A percentile compares a stretch with the other conserved stretches of the same genome.
These are phyloP conservation scores for Drechslerella coelobrocha DNA, from an alignment of 2,329 filamentous ascomycete genomes.

Conservation along the genomic window DNA sequence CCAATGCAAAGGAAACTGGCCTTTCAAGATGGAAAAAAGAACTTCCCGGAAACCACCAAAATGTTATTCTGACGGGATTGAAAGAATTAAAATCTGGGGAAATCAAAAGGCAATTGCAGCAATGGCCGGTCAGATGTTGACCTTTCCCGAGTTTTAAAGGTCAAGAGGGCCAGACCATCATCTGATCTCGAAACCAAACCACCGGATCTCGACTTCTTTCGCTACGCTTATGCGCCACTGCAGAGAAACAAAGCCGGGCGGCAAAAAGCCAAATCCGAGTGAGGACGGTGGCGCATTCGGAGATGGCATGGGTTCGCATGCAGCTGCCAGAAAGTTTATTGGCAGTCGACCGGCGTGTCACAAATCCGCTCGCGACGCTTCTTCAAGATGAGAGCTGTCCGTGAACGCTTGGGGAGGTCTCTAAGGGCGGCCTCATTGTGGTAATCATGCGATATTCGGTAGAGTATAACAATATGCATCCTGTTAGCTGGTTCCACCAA, in stretches of 20 bases:
- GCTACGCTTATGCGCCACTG: constrained; percentile 1
- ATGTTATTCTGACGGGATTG: too few relatives aligned
- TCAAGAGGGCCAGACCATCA: constrained; percentile 25
- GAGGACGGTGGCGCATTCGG: constrained; percentile 36
- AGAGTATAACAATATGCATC: too few relatives aligned
- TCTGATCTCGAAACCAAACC: constrained; percentile 26
- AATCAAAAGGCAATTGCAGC: not conserved
- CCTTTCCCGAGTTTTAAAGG: constrained; percentile 15
- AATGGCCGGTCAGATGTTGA: not conserved
- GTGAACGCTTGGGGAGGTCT: too few relatives aligned
- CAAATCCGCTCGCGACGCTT: constrained; percentile 7
- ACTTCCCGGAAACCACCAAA: too few relatives aligned
- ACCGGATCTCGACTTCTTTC: not conserved
- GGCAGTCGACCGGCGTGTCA: not conserved
- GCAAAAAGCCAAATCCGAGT: constrained; percentile 45
- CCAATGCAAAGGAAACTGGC: too few relatives aligned
- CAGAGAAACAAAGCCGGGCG: constrained; percentile 6
- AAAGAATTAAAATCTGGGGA: not conserved
- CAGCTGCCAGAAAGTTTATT: constrained; percentile 41
- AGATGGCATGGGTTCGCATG: constrained; percentile 20
- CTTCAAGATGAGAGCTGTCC: too few relatives aligned
- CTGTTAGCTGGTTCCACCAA: too few relatives aligned
- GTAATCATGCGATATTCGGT: too few relatives aligned
- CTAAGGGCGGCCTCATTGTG: too few relatives aligned
- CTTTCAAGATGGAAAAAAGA: too few relatives aligned